phyloP scores from a whole-genome alignment of 208 protist species.

The Porcisia deanei region DNA sequence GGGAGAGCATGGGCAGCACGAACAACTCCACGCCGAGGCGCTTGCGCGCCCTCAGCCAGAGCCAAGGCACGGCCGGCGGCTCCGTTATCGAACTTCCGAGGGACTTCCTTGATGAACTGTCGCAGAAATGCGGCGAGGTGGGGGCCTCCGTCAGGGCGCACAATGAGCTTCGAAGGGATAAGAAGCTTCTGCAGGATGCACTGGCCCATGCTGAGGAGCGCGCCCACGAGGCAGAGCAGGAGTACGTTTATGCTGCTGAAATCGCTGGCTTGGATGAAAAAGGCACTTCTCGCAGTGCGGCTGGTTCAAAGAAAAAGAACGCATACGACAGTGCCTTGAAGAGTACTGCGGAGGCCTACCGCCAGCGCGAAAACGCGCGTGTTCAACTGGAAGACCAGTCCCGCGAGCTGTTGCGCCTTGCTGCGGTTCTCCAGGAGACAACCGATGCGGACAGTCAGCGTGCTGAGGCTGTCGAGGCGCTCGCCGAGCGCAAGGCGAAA shows the following conservation, averaged over 20 bases:
- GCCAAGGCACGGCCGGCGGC: conserved; percentile 1
- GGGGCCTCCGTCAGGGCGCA: conserved; percentile 27
- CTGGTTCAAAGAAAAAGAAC: conserved; percentile 35
- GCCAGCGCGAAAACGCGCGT: conserved; percentile 46
- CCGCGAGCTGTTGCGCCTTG: conserved; percentile 46
- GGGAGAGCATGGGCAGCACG: conserved; percentile 29
- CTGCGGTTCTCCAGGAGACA: conserved; percentile 48
- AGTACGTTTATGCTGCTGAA: conserved; percentile 35
- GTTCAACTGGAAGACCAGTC: conserved; percentile 44
- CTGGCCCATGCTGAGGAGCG: conserved; percentile 23
- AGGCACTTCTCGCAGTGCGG: conserved; percentile 23
- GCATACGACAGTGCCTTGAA: conserved; percentile 34
- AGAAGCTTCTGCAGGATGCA: conserved; percentile 27
- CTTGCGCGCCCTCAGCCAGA: conserved; percentile 15
- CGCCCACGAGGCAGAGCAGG: conserved; percentile 33
- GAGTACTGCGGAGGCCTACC: conserved; percentile 32
- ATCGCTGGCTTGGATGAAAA: conserved; percentile 37
- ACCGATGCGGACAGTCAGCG: conserved; percentile 52
- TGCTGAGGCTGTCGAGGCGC: conserved; percentile 44
- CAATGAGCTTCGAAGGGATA: conserved; percentile 40
- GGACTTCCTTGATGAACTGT: conserved; percentile 59
- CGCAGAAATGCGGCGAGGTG: conserved; percentile 52
- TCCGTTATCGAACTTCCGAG: conserved; percentile 31
- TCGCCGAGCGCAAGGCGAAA: conserved; percentile 59
- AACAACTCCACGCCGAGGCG: conserved; percentile 22